phyloP scores from a whole-genome alignment of 2,329 filamentous ascomycete species.

The Elsinoe arachidis region DNA sequence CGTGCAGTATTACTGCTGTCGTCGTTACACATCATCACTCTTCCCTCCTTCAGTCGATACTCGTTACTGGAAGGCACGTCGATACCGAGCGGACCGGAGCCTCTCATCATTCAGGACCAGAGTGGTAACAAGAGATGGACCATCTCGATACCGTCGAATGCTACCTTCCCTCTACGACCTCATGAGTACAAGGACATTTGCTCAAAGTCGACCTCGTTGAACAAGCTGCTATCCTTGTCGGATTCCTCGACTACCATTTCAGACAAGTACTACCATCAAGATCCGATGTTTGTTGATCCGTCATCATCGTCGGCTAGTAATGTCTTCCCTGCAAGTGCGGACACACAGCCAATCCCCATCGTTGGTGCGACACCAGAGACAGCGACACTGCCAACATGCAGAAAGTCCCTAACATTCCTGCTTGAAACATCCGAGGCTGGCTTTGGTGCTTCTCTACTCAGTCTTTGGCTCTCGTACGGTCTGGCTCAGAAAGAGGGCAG shows the following conservation, averaged over 20 bases:
- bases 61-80: slow-evolving; percentile 59
- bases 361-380: slow-evolving; percentile 18
- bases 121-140: slow-evolving; percentile 66
- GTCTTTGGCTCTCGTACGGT: slow-evolving; percentile 76
- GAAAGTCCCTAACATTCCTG: slow-evolving; percentile 65
- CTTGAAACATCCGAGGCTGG: slow-evolving; percentile 68
- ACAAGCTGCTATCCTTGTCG: not conserved
- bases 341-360: slow-evolving; percentile 16
- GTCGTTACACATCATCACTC: slow-evolving; percentile 27
- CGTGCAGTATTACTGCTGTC: slow-evolving; percentile 10
- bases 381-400: slow-evolving; percentile 46
- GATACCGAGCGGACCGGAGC: slow-evolving; percentile 64
- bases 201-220: slow-evolving; percentile 18
- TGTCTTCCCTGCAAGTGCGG: slow-evolving; percentile 45
- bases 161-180: slow-evolving; percentile 57
- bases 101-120: slow-evolving; percentile 59
- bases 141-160: slow-evolving; percentile 62
- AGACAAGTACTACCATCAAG: slow-evolving; percentile 26
- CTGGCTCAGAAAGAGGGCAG: slow-evolving; percentile 65
- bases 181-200: slow-evolving; percentile 63
- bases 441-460: slow-evolving; percentile 66
- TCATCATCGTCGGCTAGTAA: slow-evolving; percentile 59
- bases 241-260: slow-evolving; percentile 46
- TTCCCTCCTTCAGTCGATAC: slow-evolving; percentile 33
- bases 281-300: not conserved